Evolutionary conservation across 2,329 filamentous ascomycete species (phyloP).

Genomic region (Pseudogymnoascus sp.): DNA sequence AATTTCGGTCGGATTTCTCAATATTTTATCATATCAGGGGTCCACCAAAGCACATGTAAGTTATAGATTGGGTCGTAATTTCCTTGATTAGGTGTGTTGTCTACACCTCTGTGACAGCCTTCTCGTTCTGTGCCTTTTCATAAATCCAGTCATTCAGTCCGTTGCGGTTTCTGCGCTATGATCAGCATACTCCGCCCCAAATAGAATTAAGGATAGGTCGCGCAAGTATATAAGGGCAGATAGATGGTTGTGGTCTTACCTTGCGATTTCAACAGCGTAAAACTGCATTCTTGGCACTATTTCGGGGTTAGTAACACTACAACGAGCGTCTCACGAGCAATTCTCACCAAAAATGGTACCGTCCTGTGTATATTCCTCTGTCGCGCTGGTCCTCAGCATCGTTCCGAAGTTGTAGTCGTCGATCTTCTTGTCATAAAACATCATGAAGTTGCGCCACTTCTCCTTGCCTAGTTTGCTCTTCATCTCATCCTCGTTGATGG

Average conservation of each 20-base stretch:
- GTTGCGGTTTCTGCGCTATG: constrained; percentile 58
- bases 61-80: background rate
- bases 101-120: constrained; percentile 26
- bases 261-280: constrained; percentile 69
- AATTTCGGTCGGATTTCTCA: background rate
- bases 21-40: background rate
- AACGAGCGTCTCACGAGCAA: background rate
- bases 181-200: constrained; percentile 5
- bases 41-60: background rate
- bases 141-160: constrained; percentile 97
- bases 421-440: constrained; percentile 87
- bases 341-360: constrained; percentile 82
- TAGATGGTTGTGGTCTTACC: constrained; percentile 40
- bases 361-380: constrained; percentile 78
- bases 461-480: constrained; percentile 96
- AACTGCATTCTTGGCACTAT: constrained; percentile 66
- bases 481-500: constrained; percentile 88
- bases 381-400: constrained; percentile 73
- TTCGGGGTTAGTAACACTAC: constrained; percentile 13
- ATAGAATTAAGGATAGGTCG: background rate
- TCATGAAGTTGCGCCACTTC: constrained; percentile 90
- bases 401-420: constrained; percentile 98
- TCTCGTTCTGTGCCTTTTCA: constrained; percentile 59
- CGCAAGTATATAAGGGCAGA: background rate
- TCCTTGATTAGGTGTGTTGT: background rate